Conservation (phyloP, 1,139 yeast species). For the Taphrina pruni region DNA sequence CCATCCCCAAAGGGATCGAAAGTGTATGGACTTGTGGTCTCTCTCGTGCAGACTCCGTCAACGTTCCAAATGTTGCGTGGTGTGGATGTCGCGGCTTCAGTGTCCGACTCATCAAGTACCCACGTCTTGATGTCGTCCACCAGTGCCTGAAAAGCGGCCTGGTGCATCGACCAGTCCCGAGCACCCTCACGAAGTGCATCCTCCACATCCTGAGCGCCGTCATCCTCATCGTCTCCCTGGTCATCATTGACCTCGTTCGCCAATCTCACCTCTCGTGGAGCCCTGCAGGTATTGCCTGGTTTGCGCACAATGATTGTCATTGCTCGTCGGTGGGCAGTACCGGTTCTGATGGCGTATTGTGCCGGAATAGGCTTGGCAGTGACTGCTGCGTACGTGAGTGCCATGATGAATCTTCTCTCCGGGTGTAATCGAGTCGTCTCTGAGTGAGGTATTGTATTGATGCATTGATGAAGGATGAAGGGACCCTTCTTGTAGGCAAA, state of each 20-base stretch:
- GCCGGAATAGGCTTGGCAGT: background rate
- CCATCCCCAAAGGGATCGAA: constrained; percentile 11
- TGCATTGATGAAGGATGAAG: too few relatives aligned
- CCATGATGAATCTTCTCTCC: background rate
- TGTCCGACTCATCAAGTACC: background rate
- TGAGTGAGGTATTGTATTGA: too few relatives aligned
- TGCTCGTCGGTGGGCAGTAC: background rate
- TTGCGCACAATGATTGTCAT: background rate
- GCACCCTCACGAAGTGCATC: background rate
- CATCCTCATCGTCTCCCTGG: background rate
- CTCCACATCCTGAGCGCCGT: background rate
- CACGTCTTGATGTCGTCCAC: background rate
- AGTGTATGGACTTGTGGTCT: background rate
- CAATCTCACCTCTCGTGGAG: too few relatives aligned
- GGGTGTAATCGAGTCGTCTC: too few relatives aligned
- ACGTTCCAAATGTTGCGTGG: constrained; percentile 11
- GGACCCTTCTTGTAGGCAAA: too few relatives aligned
- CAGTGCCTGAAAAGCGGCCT: background rate
- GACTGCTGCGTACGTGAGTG: constrained; percentile 3
- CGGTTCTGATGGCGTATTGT: background rate
- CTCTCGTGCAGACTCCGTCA: background rate
- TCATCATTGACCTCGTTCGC: background rate
- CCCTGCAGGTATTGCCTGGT: background rate
- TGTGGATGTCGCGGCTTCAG: background rate
- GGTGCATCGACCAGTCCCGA: background rate